Percentiles rank a stretch among this genome's conserved stretches.
These are phyloP conservation scores for Sporisorium graminicola DNA, from an alignment of 1,284 basidiomycete genomes.

Conservation along the genomic window DNA sequence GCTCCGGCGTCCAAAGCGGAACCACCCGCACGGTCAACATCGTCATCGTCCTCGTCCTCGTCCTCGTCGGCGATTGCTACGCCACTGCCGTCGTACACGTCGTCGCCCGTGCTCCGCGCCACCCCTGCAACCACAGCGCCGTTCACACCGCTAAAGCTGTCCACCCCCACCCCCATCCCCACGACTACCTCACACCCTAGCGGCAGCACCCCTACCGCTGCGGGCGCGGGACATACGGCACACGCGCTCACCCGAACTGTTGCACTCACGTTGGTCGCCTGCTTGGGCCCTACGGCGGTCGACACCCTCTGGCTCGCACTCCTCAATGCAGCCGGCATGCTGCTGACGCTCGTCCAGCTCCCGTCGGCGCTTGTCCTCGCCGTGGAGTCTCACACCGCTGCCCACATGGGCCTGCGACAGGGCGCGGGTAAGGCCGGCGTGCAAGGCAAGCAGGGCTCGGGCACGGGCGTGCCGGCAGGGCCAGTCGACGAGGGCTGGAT, in stretches of 20 bases:
- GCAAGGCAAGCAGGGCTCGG: too few relatives aligned
- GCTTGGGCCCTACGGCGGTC: neutral
- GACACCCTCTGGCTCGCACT: neutral
- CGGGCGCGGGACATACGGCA: too few relatives aligned
- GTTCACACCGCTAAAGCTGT: neutral
- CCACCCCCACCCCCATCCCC: neutral
- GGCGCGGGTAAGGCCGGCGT: too few relatives aligned
- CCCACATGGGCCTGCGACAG: too few relatives aligned
- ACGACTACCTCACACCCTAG: neutral
- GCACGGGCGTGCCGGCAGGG: too few relatives aligned
- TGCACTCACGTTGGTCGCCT: too few relatives aligned
- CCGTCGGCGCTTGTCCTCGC: slow-evolving; percentile 13
- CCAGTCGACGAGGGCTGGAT: slow-evolving; percentile 1
- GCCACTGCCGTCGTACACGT: slow-evolving; percentile 12
- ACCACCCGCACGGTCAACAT: too few relatives aligned
- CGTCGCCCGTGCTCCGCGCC: slow-evolving; percentile 7
- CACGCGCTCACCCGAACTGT: too few relatives aligned
- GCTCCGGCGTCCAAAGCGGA: too few relatives aligned
- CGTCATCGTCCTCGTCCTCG: too few relatives aligned
- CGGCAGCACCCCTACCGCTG: too few relatives aligned
- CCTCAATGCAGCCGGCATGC: slow-evolving; percentile 16
- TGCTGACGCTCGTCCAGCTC: slow-evolving; percentile 14
- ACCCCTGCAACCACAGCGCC: neutral
- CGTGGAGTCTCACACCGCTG: neutral
- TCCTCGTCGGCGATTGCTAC: neutral